Evolutionary conservation across 768 basidiomycete genomes (phyloP).

Genomic region (Auricularia auricula-judae): DNA sequence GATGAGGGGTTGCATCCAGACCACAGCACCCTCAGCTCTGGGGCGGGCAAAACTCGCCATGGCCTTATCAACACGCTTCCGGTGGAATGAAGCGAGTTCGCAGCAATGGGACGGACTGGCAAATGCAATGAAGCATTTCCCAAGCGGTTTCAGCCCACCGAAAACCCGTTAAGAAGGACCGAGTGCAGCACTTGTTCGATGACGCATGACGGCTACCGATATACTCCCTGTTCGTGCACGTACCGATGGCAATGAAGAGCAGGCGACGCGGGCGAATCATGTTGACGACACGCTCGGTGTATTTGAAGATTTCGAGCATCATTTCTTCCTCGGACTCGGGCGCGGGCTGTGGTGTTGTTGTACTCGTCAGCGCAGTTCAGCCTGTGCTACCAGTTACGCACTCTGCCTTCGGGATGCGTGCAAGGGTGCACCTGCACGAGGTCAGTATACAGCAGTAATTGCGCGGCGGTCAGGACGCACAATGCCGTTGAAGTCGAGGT

Average conservation of each 20-base stretch:
- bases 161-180: too few species aligned
- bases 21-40: too few species aligned
- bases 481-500: constrained; percentile 99
- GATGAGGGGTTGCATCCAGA: too few species aligned
- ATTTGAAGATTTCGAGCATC: constrained; percentile 96
- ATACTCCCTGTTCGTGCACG: constrained; percentile 13
- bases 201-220: not conserved
- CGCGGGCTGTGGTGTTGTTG: constrained; percentile 48
- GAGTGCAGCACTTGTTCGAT: too few species aligned
- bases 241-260: constrained; percentile 97
- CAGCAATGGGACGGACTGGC: too few species aligned
- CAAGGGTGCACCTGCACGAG: constrained; percentile 80
- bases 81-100: too few species aligned
- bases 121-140: too few species aligned
- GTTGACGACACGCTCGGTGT: constrained; percentile 94
- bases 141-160: too few species aligned
- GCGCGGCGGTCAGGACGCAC: constrained; percentile 33
- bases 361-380: constrained; percentile 3
- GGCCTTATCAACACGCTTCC: too few species aligned
- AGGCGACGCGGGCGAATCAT: constrained; percentile 94
- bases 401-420: constrained; percentile 97
- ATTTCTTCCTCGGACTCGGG: constrained; percentile 98
- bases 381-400: constrained; percentile 17
- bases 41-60: too few species aligned
- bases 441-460: not conserved